Percentiles rank a stretch among this genome's conserved stretches.
Conservation (phyloP, 1,139 yeast species). For the Ashbya aceris region DNA sequence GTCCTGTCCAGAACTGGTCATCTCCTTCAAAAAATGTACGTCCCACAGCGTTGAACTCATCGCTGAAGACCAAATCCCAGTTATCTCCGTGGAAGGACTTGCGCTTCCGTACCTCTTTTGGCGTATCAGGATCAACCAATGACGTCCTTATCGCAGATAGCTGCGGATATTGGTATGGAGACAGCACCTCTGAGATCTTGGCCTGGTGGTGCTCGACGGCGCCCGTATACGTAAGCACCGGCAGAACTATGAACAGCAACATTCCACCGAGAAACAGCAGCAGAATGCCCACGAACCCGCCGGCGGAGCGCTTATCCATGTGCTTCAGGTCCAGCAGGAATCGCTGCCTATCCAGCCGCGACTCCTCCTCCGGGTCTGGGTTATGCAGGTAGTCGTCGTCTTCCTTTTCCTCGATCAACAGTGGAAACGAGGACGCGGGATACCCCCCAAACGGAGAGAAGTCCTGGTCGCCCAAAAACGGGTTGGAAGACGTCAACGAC, state of each 20-base stretch:
- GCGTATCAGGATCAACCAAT: slow-evolving; percentile 75
- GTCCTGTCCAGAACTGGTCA: slow-evolving; percentile 76
- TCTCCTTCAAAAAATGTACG: slow-evolving; percentile 77
- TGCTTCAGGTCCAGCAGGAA: slow-evolving; percentile 49
- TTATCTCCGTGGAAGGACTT: slow-evolving; percentile 44
- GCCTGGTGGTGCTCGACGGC: slow-evolving; percentile 34
- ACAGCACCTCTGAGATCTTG: slow-evolving; percentile 37
- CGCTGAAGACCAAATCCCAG: slow-evolving; percentile 70
- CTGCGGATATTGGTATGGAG: slow-evolving; percentile 51
- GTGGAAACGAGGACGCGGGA: slow-evolving; percentile 81
- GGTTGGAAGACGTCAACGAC: slow-evolving; percentile 28
- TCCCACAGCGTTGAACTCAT: slow-evolving; percentile 76
- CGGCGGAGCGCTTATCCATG: slow-evolving; percentile 51
- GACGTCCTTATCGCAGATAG: slow-evolving; percentile 52
- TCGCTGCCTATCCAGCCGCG: slow-evolving; percentile 59
- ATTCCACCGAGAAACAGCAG: slow-evolving; percentile 49
- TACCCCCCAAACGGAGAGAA: slow-evolving; percentile 90
- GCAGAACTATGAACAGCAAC: slow-evolving; percentile 60
- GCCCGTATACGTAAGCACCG: slow-evolving; percentile 69
- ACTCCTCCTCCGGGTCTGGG: slow-evolving; percentile 87
- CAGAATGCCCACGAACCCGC: slow-evolving; percentile 51
- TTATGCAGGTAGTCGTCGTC: slow-evolving; percentile 87
- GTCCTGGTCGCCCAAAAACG: slow-evolving; percentile 36
- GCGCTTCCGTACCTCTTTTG: slow-evolving; percentile 41
- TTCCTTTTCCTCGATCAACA: slow-evolving; percentile 81